These are phyloP conservation scores for Lactuca saligna DNA, from an alignment of 129 eudicot species.

Conservation along the genomic window DNA sequence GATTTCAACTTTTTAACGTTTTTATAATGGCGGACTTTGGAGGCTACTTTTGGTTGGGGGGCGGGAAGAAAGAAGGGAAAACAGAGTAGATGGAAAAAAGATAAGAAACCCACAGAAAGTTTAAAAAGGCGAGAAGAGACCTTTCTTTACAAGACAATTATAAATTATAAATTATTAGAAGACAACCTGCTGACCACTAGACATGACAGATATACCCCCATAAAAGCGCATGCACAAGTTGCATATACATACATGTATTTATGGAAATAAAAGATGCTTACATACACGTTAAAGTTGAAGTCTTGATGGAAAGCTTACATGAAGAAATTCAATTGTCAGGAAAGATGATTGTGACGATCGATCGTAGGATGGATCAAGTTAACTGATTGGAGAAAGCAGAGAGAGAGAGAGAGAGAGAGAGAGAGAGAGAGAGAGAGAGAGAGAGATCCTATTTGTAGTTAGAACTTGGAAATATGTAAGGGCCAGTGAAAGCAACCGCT, in stretches of 20 bases:
- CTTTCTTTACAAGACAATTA: slow-evolving; percentile 15
- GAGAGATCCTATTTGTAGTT: background rate
- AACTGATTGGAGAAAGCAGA: slow-evolving; percentile 7
- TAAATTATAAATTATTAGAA: background rate
- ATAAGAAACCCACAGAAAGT: slow-evolving; percentile 15
- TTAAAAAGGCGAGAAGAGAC: slow-evolving; percentile 10
- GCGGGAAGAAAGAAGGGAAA: slow-evolving; percentile 17
- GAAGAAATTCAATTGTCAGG: background rate
- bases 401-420: slow-evolving; percentile 1
- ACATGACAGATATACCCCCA: background rate
- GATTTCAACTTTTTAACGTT: background rate
- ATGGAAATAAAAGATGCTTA: background rate
- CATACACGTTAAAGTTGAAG: background rate
- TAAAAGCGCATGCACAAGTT: background rate
- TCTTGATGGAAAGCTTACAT: slow-evolving; percentile 9
- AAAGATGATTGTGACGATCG: background rate
- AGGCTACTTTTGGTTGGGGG: background rate
- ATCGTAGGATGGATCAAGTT: background rate
- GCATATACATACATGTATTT: background rate
- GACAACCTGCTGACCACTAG: background rate
- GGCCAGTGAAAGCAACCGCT: slow-evolving; percentile 22
- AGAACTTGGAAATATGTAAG: slow-evolving; percentile 18
- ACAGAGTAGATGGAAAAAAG: slow-evolving; percentile 12
- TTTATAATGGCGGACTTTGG: slow-evolving; percentile 7
- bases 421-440: slow-evolving; percentile 13